A percentile compares a stretch with the other conserved stretches of the same genome.
Evolutionary conservation across 23 red algal species (phyloP).

Genomic region (Cyanidium caldarium): DNA sequence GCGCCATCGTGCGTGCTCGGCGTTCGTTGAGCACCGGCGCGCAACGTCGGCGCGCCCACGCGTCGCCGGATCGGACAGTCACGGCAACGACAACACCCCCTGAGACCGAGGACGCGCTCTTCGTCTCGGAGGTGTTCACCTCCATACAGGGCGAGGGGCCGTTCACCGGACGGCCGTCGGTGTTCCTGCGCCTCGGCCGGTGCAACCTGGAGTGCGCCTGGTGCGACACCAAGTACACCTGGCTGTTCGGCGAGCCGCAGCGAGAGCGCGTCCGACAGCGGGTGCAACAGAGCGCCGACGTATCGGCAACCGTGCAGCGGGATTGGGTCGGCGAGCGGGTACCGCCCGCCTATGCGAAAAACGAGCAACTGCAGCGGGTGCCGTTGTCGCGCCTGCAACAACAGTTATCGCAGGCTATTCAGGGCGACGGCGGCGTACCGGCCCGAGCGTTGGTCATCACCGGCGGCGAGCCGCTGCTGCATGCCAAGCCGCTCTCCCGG

Average conservation of each 20-base stretch:
- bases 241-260: conserved; percentile 23
- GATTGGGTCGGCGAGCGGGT: conserved; percentile 5
- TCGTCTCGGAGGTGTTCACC: conserved; percentile 79
- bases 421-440: too few species aligned
- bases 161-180: conserved; percentile 56
- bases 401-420: too few species aligned
- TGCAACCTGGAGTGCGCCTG: conserved; percentile 90
- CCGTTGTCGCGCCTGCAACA: too few species aligned
- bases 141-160: conserved; percentile 95
- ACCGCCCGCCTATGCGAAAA: conserved; percentile 11
- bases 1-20: too few species aligned
- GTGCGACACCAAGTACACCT: conserved; percentile 97
- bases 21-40: too few species aligned
- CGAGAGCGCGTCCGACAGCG: neutral
- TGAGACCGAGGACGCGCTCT: too few species aligned
- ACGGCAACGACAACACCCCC: too few species aligned
- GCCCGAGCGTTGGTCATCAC: conserved; percentile 44
- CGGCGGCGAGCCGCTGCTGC: conserved; percentile 83
- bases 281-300: neutral
- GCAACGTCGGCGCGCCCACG: too few species aligned
- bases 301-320: neutral
- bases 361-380: conserved; percentile 27
- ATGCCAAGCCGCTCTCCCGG: conserved; percentile 26
- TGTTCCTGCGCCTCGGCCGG: conserved; percentile 69
- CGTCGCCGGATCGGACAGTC: too few species aligned